Base-by-base conservation (phyloP, 306 rosid species). In the Ziziphus jujuba region DNA sequence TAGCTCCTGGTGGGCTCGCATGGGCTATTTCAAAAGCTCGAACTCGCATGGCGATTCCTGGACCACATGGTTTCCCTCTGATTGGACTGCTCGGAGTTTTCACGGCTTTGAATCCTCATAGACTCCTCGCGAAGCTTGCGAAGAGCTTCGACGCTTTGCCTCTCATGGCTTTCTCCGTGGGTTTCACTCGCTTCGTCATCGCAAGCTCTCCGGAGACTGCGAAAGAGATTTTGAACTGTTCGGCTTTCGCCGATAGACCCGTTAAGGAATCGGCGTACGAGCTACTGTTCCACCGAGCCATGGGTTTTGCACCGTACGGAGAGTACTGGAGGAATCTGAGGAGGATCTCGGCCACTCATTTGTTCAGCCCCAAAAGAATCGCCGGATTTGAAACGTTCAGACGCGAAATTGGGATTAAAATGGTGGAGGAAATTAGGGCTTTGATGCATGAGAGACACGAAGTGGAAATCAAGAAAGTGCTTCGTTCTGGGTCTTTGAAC, bases 251-350 rank as follows among this genome's bases (percentile, higher is more conserved):
- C 0, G 77, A 81, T 16, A 53, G 85, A n/a, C 85, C 85, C 0
- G 61, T 73, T 2, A 81, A 81, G 51, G 79, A 81, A 50, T 76
- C 85, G 14, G 85, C 85, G 6, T 72, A 76, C 31, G 71, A 65
- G 66, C 85, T 81, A 2, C 36, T 81, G 31, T 81, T 81, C 23
- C 50, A 73, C 71, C 78, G 82, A 23, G 82, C 85, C 5, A 76
- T 81, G 79, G 85, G 85, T 9, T 81, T 81, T 21, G 85, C 85
- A 21, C 82, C 82, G 1, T 76, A 72, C 15, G 85, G 79, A 2
- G 79, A 59, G 59, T 81, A 76, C 44, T 76, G 82, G 85, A 69
- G 85, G 67, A 61, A 65, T 7, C 63, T 81, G 38, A 76, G 85
- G 31, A 59, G 79, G 38, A 68, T 76, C 1, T 62, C 85, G 6